Percentiles rank a stretch among this genome's conserved stretches.
Conservation (phyloP, 768 basidiomycete species). For the Boletus reticulatus region DNA sequence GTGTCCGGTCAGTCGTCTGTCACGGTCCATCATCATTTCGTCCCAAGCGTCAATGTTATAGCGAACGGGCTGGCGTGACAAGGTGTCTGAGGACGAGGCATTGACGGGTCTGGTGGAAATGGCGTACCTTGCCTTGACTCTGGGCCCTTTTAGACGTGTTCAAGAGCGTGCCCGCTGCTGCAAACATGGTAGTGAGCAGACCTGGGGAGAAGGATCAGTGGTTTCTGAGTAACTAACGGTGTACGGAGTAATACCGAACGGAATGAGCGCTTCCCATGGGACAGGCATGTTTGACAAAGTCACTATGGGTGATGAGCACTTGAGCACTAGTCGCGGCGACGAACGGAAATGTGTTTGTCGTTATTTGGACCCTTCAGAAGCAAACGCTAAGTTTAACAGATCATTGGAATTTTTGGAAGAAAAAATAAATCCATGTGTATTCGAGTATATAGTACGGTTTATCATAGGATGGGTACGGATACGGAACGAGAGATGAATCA, state of each 20-base stretch:
- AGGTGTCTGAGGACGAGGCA: background rate
- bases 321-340: too few relatives aligned
- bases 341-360: conserved; percentile 16
- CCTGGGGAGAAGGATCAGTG: conserved; percentile 41
- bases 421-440: background rate
- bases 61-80: conserved; percentile 63
- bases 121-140: conserved; percentile 84
- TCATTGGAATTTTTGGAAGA: too few relatives aligned
- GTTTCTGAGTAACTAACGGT: background rate
- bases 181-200: conserved; percentile 86
- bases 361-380: conserved; percentile 20
- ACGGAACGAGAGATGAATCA: too few relatives aligned
- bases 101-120: background rate
- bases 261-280: conserved; percentile 96
- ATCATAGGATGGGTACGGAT: too few relatives aligned
- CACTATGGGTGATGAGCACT: too few relatives aligned
- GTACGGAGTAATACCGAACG: conserved; percentile 60
- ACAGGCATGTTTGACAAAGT: conserved; percentile 71
- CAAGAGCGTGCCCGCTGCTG: conserved; percentile 83
- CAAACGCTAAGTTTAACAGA: too few relatives aligned
- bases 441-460: too few relatives aligned
- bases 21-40: conserved; percentile 93
- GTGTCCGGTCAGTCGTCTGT: conserved; percentile 85
- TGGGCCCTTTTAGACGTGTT: conserved; percentile 75
- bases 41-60: conserved; percentile 91